Conservation (phyloP, 139 green algal species). For the Nannochloris sp. region DNA sequence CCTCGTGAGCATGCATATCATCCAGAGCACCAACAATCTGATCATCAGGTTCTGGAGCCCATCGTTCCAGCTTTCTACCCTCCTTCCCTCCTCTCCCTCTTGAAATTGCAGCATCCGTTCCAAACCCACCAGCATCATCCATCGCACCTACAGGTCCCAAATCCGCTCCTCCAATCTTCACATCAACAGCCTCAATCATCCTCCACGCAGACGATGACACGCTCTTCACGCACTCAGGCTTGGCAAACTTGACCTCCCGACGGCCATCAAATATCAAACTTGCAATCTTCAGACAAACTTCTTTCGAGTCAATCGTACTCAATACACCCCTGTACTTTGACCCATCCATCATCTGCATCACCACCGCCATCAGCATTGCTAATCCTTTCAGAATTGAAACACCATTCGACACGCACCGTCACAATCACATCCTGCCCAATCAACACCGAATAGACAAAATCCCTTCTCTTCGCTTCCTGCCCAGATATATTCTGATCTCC, state of each 20-base stretch:
- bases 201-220: constrained; percentile 38
- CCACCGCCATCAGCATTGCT: not conserved
- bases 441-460: constrained; percentile 1
- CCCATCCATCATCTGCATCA: constrained; percentile 40
- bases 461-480: not conserved
- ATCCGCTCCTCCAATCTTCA: constrained; percentile 49
- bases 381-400: too few species aligned
- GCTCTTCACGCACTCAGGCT: constrained; percentile 14
- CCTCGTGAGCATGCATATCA: constrained; percentile 3
- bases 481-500: too few species aligned
- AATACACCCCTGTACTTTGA: constrained; percentile 64
- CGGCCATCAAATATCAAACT: constrained; percentile 30
- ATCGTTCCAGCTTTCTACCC: constrained; percentile 63
- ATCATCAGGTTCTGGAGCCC: constrained; percentile 43
- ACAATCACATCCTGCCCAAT: constrained; percentile 3
- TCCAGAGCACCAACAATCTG: constrained; percentile 16
- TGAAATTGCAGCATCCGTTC: constrained; percentile 69
- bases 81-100: constrained; percentile 42
- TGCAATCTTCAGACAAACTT: constrained; percentile 52
- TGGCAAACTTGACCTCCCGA: constrained; percentile 1
- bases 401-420: not conserved
- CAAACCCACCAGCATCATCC: constrained; percentile 47
- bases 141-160: constrained; percentile 20
- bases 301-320: constrained; percentile 28
- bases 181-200: constrained; percentile 50